Evolutionary conservation across 108 stramenopile genomes (phyloP).

Genomic region (Heterococcus sp.): DNA sequence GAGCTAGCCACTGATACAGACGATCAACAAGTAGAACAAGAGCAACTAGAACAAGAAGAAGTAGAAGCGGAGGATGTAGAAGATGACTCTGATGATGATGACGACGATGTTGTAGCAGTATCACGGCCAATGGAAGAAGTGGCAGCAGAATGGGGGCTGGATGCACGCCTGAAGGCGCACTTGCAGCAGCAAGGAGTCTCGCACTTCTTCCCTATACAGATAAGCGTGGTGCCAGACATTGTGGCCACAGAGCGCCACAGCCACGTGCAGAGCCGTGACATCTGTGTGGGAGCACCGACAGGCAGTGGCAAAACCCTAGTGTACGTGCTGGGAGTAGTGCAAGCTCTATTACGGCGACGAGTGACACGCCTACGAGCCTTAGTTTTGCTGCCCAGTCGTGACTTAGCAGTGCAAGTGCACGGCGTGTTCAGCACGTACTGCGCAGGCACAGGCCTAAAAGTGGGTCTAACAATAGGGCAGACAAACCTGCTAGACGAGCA

Average conservation of each 20-base stretch:
- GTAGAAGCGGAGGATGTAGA: neutral
- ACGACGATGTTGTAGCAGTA: neutral
- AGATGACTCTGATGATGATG: no score
- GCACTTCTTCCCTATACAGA: slow-evolving; percentile 72
- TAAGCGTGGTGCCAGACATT: slow-evolving; percentile 38
- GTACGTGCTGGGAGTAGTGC: slow-evolving; percentile 40
- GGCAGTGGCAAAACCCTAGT: slow-evolving; percentile 47
- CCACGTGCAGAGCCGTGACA: slow-evolving; percentile 40
- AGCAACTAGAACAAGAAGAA: neutral
- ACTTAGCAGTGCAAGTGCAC: slow-evolving; percentile 81
- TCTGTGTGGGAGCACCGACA: slow-evolving; percentile 38
- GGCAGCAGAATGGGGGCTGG: slow-evolving; percentile 40
- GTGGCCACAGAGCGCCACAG: slow-evolving; percentile 41
- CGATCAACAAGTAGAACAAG: neutral
- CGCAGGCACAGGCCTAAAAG: slow-evolving; percentile 68
- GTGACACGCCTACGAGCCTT: slow-evolving; percentile 76
- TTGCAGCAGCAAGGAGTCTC: slow-evolving; percentile 36
- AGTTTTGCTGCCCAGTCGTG: slow-evolving; percentile 84
- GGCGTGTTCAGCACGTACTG: slow-evolving; percentile 71
- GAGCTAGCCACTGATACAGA: neutral
- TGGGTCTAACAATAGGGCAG: slow-evolving; percentile 84
- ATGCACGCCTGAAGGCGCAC: slow-evolving; percentile 9
- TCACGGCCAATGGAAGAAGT: slow-evolving; percentile 36
- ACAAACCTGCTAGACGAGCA: slow-evolving; percentile 70
- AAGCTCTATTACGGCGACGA: slow-evolving; percentile 49